Conservation (phyloP, 352 stramenopile species). For the Salisapilia sapeloensis region DNA sequence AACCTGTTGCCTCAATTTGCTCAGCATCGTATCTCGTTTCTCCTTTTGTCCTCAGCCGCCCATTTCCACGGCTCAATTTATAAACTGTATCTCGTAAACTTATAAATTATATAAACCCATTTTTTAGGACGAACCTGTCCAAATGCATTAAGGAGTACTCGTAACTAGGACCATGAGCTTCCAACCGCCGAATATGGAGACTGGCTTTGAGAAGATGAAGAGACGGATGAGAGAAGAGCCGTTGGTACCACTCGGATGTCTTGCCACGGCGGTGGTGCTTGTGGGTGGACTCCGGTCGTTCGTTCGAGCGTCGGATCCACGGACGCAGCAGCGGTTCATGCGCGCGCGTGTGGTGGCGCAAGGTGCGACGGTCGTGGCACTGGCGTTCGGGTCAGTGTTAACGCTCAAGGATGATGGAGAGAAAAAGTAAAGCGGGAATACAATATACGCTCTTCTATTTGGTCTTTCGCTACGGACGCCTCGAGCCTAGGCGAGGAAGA, state of each 20-base stretch:
- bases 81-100: too few relatives aligned
- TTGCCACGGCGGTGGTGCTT: constrained; percentile 43
- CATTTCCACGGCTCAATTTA: too few relatives aligned
- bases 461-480: neutral
- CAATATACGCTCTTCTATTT: too few relatives aligned
- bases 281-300: constrained; percentile 49
- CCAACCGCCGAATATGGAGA: constrained; percentile 17
- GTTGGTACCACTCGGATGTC: constrained; percentile 52
- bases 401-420: constrained; percentile 30
- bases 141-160: too few relatives aligned
- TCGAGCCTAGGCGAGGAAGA: constrained; percentile 57
- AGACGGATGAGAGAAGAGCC: constrained; percentile 52
- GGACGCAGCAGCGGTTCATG: constrained; percentile 74
- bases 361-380: constrained; percentile 44
- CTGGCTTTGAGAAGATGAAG: constrained; percentile 67
- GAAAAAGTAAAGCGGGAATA: too few relatives aligned
- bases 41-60: too few relatives aligned
- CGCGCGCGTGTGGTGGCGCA: constrained; percentile 51
- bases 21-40: too few relatives aligned
- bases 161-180: too few relatives aligned
- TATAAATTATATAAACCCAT: too few relatives aligned
- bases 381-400: constrained; percentile 54
- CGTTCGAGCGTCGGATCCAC: constrained; percentile 31
- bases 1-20: constrained; percentile 65
- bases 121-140: too few relatives aligned